Evolutionary conservation across 2,329 filamentous ascomycete genomes (phyloP).

Genomic region (Aspergillus felis): DNA sequence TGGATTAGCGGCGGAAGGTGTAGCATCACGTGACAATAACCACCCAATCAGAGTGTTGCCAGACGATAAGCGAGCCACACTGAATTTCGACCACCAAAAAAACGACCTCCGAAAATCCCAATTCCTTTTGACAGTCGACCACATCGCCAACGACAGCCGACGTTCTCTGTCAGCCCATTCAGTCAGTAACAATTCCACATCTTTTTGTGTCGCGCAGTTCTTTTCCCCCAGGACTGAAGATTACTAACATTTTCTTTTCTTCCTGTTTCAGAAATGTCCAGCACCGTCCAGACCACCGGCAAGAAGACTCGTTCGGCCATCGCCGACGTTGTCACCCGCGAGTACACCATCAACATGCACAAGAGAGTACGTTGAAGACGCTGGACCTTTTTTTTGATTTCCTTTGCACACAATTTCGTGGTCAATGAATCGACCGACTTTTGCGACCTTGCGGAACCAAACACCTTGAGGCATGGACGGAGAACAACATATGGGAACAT

Average conservation of each 20-base stretch:
- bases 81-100: constrained; percentile 32
- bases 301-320: constrained; percentile 89
- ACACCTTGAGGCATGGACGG: constrained; percentile 26
- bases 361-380: constrained; percentile 77
- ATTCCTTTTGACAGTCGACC: constrained; percentile 29
- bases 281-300: constrained; percentile 57
- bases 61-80: constrained; percentile 36
- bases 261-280: constrained; percentile 58
- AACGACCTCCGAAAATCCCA: constrained; percentile 20
- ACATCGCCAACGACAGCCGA: constrained; percentile 37
- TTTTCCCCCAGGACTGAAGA: neutral
- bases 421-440: neutral
- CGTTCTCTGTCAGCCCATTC: constrained; percentile 28
- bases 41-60: constrained; percentile 25
- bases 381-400: constrained; percentile 7
- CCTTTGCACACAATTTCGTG: constrained; percentile 8
- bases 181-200: constrained; percentile 26
- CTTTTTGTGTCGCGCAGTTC: neutral
- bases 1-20: neutral
- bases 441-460: constrained; percentile 13
- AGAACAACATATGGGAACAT: constrained; percentile 21
- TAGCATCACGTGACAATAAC: constrained; percentile 1
- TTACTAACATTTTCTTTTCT: constrained; percentile 9
- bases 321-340: constrained; percentile 96
- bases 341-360: constrained; percentile 99